Conservation (phyloP, 2,329 filamentous ascomycete genomes). For the Cladophialophora exuberans region DNA sequence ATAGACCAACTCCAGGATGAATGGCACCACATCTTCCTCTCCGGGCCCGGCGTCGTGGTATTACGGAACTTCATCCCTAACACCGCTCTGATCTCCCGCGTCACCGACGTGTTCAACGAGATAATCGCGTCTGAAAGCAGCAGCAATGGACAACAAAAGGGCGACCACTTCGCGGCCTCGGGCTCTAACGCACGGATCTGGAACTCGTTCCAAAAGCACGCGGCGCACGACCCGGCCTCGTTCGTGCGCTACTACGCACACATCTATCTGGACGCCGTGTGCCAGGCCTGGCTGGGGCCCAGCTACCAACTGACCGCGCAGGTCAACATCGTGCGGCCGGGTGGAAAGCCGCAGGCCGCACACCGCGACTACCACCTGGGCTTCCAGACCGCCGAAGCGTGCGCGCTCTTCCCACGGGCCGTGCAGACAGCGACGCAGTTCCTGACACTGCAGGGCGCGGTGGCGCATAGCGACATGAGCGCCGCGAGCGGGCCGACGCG, state of each 20-base stretch:
- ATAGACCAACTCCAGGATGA: slow-evolving; percentile 58
- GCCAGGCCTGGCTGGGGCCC: slow-evolving; percentile 62
- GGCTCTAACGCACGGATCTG: slow-evolving; percentile 65
- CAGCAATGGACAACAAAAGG: slow-evolving; percentile 34
- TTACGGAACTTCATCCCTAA: slow-evolving; percentile 56
- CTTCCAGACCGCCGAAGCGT: slow-evolving; percentile 58
- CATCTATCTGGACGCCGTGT: slow-evolving; percentile 58
- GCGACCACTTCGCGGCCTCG: slow-evolving; percentile 64
- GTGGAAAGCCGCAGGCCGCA: slow-evolving; percentile 59
- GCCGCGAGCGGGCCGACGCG: slow-evolving; percentile 62
- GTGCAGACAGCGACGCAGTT: slow-evolving; percentile 60
- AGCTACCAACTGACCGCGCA: slow-evolving; percentile 64
- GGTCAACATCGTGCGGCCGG: slow-evolving; percentile 65
- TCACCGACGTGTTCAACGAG: slow-evolving; percentile 51
- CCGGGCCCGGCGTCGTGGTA: slow-evolving; percentile 64
- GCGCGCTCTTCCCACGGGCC: slow-evolving; percentile 53
- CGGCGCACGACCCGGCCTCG: slow-evolving; percentile 52
- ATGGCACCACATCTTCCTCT: slow-evolving; percentile 61
- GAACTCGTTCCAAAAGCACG: slow-evolving; percentile 69
- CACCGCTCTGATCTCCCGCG: slow-evolving; percentile 46
- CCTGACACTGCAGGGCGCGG: slow-evolving; percentile 65
- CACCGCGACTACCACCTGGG: slow-evolving; percentile 69
- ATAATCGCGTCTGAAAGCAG: slow-evolving; percentile 54
- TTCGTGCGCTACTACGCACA: slow-evolving; percentile 65
- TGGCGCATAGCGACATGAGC: slow-evolving; percentile 66